Evolutionary conservation across 345 rosid genomes (phyloP).

Genomic region (Bretschneidera sinensis): DNA sequence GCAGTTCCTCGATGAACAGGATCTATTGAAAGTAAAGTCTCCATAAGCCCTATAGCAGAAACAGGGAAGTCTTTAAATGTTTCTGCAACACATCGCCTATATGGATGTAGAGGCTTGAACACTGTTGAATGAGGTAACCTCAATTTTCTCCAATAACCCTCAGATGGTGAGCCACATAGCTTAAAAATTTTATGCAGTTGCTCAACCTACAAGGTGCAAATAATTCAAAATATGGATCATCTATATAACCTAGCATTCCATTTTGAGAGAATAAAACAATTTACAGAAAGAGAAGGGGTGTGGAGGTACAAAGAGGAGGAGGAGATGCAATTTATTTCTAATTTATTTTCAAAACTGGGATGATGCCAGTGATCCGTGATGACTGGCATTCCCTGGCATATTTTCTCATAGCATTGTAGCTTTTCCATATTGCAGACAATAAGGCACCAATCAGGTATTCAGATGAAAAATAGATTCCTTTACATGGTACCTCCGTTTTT

Average conservation of each 20-base stretch:
- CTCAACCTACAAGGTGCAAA: conserved; percentile 55
- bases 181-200: conserved; percentile 90
- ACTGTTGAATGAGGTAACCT: conserved; percentile 61
- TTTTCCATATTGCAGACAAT: no score
- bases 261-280: no score
- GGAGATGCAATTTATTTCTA: no score
- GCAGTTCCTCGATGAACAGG: conserved; percentile 79
- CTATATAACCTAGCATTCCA: no score
- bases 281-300: no score
- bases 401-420: no score
- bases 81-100: conserved; percentile 60
- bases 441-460: no score
- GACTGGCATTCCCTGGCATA: no score
- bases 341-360: no score
- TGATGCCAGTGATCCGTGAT: no score
- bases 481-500: conserved; percentile 70
- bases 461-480: background rate
- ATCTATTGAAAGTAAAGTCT: conserved; percentile 73
- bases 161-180: conserved; percentile 93
- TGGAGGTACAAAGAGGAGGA: no score
- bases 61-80: conserved; percentile 59
- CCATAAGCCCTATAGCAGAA: conserved; percentile 63
- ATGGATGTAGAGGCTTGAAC: conserved; percentile 77
- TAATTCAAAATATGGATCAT: background rate
- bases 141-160: conserved; percentile 69